Conservation (phyloP, 345 rosid species). For the Gossypium longicalyx region DNA sequence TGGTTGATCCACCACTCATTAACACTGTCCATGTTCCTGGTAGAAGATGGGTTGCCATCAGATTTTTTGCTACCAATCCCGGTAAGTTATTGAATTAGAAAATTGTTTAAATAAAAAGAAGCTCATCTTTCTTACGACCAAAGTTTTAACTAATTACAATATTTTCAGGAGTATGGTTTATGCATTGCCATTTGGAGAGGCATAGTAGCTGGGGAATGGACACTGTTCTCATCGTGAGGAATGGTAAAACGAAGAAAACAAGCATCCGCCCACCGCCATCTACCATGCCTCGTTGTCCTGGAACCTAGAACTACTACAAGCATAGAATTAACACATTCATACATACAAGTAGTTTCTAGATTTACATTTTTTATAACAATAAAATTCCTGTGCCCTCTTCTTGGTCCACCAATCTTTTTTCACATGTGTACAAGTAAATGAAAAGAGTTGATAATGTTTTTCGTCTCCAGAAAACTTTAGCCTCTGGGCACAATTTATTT, state of each 20-base stretch:
- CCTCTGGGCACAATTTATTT: too few relatives aligned
- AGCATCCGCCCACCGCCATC: not conserved
- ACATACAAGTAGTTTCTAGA: too few relatives aligned
- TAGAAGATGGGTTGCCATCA: conserved; percentile 24
- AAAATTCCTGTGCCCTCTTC: too few relatives aligned
- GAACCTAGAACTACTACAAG: conserved; percentile 8
- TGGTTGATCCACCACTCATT: conserved; percentile 28
- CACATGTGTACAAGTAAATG: too few relatives aligned
- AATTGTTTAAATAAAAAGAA: not conserved
- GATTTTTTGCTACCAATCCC: conserved; percentile 26
- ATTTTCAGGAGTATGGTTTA: conserved; percentile 31
- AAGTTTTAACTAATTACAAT: not conserved
- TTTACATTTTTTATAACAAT: too few relatives aligned
- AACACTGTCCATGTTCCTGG: conserved; percentile 23
- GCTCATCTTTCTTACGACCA: not conserved
- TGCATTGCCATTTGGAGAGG: conserved; percentile 31
- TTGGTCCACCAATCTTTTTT: too few relatives aligned
- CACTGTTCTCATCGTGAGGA: conserved; percentile 26
- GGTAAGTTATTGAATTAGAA: conserved; percentile 1
- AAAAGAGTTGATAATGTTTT: too few relatives aligned
- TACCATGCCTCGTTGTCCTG: conserved; percentile 8
- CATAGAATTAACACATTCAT: not conserved
- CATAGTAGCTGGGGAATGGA: conserved; percentile 33
- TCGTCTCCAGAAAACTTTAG: too few relatives aligned
- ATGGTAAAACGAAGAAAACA: conserved; percentile 11